A percentile compares a stretch with the other conserved stretches of the same genome.
Conservation (phyloP, 2,329 filamentous ascomycete genomes). For the Colletotrichum sp. region DNA sequence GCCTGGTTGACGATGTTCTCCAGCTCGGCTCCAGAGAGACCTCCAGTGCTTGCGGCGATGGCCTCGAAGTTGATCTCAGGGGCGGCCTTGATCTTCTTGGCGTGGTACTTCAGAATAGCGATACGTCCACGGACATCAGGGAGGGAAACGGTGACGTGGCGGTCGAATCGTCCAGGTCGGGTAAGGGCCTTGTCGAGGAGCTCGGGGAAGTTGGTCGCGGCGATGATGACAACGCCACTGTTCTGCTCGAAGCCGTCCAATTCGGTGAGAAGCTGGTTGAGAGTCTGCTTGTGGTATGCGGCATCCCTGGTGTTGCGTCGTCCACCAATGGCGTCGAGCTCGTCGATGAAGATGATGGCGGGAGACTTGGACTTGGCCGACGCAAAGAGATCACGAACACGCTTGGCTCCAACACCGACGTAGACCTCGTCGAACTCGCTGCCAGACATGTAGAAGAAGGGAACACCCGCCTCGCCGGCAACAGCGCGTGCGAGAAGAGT, state of each 20-base stretch:
- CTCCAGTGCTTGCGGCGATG: conserved; percentile 86
- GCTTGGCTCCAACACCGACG: conserved; percentile 94
- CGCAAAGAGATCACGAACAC: conserved; percentile 90
- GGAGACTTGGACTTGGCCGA: conserved; percentile 86
- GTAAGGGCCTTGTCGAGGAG: conserved; percentile 94
- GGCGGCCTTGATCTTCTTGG: conserved; percentile 85
- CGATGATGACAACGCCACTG: conserved; percentile 93
- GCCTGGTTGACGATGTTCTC: conserved; percentile 98
- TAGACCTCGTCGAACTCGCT: conserved; percentile 99
- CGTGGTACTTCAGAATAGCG: conserved; percentile 91
- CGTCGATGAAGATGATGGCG: conserved; percentile 94
- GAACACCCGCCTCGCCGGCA: conserved; percentile 94
- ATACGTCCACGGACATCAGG: conserved; percentile 94
- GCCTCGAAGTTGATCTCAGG: conserved; percentile 82
- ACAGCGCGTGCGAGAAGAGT: conserved; percentile 94
- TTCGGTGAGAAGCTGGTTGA: conserved; percentile 96
- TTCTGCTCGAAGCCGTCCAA: conserved; percentile 96
- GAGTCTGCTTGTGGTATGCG: conserved; percentile 94
- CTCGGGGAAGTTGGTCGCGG: conserved; percentile 95
- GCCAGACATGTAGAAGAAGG: conserved; percentile 99
- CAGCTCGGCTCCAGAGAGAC: conserved; percentile 92
- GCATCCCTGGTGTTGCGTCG: conserved; percentile 93
- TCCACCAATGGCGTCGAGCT: conserved; percentile 91
- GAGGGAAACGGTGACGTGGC: conserved; percentile 85
- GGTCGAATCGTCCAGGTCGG: conserved; percentile 95